Base-by-base conservation (phyloP, 164 flowering plant species). In the Macadamia integrifolia region DNA sequence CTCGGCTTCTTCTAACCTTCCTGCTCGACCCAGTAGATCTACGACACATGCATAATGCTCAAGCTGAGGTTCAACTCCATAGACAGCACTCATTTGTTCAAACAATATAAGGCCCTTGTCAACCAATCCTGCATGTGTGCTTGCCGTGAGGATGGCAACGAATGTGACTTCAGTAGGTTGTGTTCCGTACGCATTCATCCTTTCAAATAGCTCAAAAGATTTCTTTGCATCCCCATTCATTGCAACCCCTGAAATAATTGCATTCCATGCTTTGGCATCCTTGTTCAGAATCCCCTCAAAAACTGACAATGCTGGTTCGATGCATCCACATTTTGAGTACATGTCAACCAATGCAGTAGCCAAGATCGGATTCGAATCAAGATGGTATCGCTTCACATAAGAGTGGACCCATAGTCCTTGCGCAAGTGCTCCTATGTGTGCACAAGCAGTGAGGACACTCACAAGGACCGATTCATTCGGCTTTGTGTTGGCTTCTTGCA, bases 371-470 rank as follows among this genome's bases (percentile, higher is more conserved):
- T 87, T 89, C 0, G 79, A 76, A 1, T 69, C 71, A 52, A 77
- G 74, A 28, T 65, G 68, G 29, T 56, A 17, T 68, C 72, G 65
- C 69, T 78, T 80, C 11, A 76, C 83, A 65, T 80, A 84, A 1
- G 85, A 79, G 59, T 87, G 90, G 2, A 87, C 70, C 87, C 87
- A 87, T 18, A 77, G 3, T n/a, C 92, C 94, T 56, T 86, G 90
- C 8, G 79, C 72, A 5, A 87, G 73, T 2, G 90, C 89, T 29
- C 95, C 95, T 11, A 87, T 79, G 70, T 86, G 80, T 9, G 85
- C 88, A 77, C 89, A 86, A 6, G 89, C 87, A 23, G 92, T 81
- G 42, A 86, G 78, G 40, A 81, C 82, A 60, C 80, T 86, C 58
- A 78, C 89, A 18, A 87, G 75, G 55, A 79, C 72, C 0, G 88